Base-by-base conservation (phyloP, 2,329 filamentous ascomycete genomes). In the Alternaria longipes region DNA sequence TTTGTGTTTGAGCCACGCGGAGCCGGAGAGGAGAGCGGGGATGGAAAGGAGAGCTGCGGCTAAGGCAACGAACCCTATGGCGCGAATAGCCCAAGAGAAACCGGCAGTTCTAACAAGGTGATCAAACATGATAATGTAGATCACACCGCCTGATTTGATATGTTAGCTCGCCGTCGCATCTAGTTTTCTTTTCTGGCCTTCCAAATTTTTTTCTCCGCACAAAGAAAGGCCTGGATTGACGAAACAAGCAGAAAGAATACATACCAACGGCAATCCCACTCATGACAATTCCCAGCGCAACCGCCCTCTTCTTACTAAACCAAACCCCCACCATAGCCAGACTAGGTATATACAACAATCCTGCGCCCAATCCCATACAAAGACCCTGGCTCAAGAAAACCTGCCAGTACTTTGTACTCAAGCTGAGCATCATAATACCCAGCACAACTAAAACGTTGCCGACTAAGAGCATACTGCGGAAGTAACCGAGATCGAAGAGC, bases 361-460 rank as follows among this genome's bases (percentile, higher is more conserved):
- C 77, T 0, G 77, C 76, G 1, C 77, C 77, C 4, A 76, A 38
- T 0, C 77, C 77, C 75, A 79, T 84, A 70, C 84, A 86, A 5
- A 87, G 75, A 1, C 83, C 84, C 64, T 88, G 86, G 0, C 84
- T 79, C 4, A 87, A 81, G 42, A 86, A 75, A 54, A 86, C 82
- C 59, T 86, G 84, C 72, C 84, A 86, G 65, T 85, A 86, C 53
- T 83, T 66, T 4, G 79, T 84, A 47, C 79, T 87, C 64, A 90
- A 72, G 22, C 82, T 85, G 1, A 86, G 80, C 86, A 89, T 88
- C 85, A 90, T 89, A 11, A 90, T 75, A 4, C 86, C 85, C 54
- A 89, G 84, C 4, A 90, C 84, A 44, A 88, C 83, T 2, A 79
- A 80, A 73, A 62, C 86, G 2, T 83, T 84, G 16, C 87, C 87